phyloP scores from a whole-genome alignment of 345 rosid species.

The Fremontodendron californicum region DNA sequence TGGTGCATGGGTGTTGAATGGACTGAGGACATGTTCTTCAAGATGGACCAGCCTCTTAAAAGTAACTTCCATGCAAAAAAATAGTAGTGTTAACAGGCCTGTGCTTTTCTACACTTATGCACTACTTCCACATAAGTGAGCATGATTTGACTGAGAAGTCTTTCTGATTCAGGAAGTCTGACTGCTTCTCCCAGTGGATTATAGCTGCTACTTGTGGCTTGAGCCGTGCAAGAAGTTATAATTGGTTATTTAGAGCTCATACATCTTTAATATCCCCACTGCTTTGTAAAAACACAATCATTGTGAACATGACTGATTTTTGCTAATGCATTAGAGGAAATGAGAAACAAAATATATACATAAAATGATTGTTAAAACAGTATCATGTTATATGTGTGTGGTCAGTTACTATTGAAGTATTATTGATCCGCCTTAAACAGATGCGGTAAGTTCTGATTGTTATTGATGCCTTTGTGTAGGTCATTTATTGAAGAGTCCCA shows the following conservation, averaged over 20 bases:
- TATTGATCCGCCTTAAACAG: neutral
- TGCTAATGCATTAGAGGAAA: neutral
- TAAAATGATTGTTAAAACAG: neutral
- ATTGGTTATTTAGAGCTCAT: neutral
- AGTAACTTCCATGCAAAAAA: neutral
- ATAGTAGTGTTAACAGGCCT: neutral
- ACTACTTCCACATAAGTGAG: neutral
- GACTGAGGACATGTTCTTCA: neutral
- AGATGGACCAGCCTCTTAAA: neutral
- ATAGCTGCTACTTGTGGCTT: neutral
- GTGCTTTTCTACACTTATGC: neutral
- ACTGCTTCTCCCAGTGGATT: neutral
- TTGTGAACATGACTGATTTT: neutral
- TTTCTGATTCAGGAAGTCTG: neutral
- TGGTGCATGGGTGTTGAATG: neutral
- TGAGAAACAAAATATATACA: neutral
- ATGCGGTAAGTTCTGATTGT: slow-evolving; percentile 19
- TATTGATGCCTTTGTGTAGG: slow-evolving; percentile 41
- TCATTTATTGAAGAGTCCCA: slow-evolving; percentile 96
- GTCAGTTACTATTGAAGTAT: neutral
- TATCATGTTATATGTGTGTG: neutral
- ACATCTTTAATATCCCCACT: neutral
- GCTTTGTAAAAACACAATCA: neutral
- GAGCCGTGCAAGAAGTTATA: neutral
- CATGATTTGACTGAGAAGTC: neutral